These are phyloP conservation scores for Colletotrichum somersetense DNA, from an alignment of 2,329 filamentous ascomycete species.

Conservation along the genomic window DNA sequence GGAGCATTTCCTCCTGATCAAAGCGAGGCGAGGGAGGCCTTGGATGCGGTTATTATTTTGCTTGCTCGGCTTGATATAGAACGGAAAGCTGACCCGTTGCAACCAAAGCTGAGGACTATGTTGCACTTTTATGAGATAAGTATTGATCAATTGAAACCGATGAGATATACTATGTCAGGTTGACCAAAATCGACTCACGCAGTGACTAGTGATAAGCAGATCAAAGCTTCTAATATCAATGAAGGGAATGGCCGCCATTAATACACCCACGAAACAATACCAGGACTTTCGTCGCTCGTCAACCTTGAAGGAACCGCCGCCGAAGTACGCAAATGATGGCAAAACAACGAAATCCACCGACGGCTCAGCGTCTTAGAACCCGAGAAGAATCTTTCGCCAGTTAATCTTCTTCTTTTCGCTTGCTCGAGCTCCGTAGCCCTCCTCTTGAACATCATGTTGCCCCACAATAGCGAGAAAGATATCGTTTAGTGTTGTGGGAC, in stretches of 20 bases:
- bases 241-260: neutral
- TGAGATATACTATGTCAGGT: neutral
- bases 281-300: too few species aligned
- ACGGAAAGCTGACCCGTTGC: neutral
- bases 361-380: neutral
- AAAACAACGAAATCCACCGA: neutral
- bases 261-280: neutral
- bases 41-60: neutral
- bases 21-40: fast-evolving
- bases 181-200: neutral
- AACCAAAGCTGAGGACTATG: neutral
- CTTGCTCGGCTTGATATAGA: too few species aligned
- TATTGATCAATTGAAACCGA: too few species aligned
- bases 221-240: neutral
- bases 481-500: constrained; percentile 90
- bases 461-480: constrained; percentile 90
- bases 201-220: neutral
- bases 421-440: constrained; percentile 60
- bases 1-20: neutral
- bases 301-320: neutral
- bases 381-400: constrained; percentile 30
- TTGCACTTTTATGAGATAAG: neutral
- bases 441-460: constrained; percentile 82
- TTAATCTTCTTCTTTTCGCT: constrained; percentile 20
- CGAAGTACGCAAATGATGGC: neutral